These are phyloP conservation scores for Neofusicoccum umdonicola DNA, from an alignment of 2,329 filamentous ascomycete species.

Conservation along the genomic window DNA sequence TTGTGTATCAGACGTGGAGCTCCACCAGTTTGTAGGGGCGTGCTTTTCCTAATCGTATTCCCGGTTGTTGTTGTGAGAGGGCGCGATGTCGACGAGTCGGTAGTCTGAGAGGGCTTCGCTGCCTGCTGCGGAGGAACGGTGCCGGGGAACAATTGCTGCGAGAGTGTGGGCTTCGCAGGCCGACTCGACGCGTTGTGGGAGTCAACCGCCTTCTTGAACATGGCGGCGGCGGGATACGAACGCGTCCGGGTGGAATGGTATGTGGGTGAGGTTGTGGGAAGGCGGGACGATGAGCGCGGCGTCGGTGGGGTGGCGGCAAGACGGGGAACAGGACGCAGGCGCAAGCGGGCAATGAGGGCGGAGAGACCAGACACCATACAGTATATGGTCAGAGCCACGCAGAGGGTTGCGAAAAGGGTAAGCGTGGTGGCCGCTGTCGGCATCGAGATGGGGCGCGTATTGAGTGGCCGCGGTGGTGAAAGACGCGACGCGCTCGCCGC, in stretches of 20 bases:
- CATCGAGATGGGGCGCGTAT: slow-evolving; percentile 12
- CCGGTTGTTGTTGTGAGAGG: slow-evolving; percentile 29
- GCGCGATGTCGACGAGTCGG: slow-evolving; percentile 35
- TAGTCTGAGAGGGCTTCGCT: slow-evolving; percentile 40
- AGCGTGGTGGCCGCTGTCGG: slow-evolving; percentile 10
- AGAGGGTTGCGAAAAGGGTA: slow-evolving; percentile 26
- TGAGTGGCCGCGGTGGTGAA: neutral
- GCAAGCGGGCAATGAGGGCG: slow-evolving; percentile 30
- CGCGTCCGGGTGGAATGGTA: slow-evolving; percentile 12
- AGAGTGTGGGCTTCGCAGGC: slow-evolving; percentile 18
- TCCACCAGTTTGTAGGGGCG: neutral
- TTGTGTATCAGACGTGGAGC: slow-evolving; percentile 1
- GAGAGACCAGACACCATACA: slow-evolving; percentile 36
- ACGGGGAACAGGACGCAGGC: slow-evolving; percentile 24
- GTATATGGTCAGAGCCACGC: slow-evolving; percentile 29
- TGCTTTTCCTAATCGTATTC: slow-evolving; percentile 34
- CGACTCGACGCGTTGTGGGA: slow-evolving; percentile 35
- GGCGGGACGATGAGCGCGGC: slow-evolving; percentile 26
- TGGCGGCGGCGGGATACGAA: slow-evolving; percentile 20
- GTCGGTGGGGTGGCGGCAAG: slow-evolving; percentile 14
- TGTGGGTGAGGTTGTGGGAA: slow-evolving; percentile 13
- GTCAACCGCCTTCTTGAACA: slow-evolving; percentile 44
- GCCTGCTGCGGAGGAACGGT: slow-evolving; percentile 47
- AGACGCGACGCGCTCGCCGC: slow-evolving; percentile 11
- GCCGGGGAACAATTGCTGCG: slow-evolving; percentile 59